Evolutionary conservation across 1,284 basidiomycete genomes (phyloP), one percentile per base, ranked within the genome.

Genomic region (Anthracocystis setariae): DNA sequence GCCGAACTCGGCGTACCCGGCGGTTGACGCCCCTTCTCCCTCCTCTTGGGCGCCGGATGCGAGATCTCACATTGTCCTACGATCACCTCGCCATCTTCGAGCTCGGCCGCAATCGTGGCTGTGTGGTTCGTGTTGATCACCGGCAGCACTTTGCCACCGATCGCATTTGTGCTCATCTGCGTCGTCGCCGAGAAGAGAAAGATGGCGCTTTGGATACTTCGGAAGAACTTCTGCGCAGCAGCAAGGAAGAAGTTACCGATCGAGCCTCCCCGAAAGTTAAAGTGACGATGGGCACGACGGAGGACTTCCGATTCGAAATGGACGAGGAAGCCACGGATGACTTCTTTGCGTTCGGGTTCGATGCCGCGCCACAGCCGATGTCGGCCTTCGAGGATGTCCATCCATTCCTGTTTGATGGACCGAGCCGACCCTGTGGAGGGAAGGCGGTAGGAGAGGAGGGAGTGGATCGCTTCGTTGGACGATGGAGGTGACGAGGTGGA

Each of bases 1-100:
- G 59, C 61, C 8, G 64, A 73, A 20, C 58, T 48, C 0, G 72
- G 73, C 18, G 75, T 74, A 4, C 68, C 69, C 1, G 62, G 62
- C 29, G 50, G 62, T 40, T 49, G 53, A 40, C 46, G 51, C 18
- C 39, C 42, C 27, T n/a, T 37, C 32, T 12, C 20, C 20, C 50
- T 50, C 46, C 58, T 29, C 20, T 63, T 70, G 3, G 67, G 67
- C n/a, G 68, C 62, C 17, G 95, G 95, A 83, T 98, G 95, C 0
- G 93, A 96, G 72, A 98, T 97, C 80, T 96, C 93, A 82, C 94
- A 97, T 84, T 98, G 95, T 2, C 95, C 95, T 24, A 97, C 90
- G 24, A 98, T 88, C 47, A 87, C 88, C 32, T 87, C 85, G 8
- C 90, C 91, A 76, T 94, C 89, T 78, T 90, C 58, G 61, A 98